These are phyloP conservation scores for Arthromyces matolae DNA, from an alignment of 768 basidiomycete genomes.

Conservation along the genomic window DNA sequence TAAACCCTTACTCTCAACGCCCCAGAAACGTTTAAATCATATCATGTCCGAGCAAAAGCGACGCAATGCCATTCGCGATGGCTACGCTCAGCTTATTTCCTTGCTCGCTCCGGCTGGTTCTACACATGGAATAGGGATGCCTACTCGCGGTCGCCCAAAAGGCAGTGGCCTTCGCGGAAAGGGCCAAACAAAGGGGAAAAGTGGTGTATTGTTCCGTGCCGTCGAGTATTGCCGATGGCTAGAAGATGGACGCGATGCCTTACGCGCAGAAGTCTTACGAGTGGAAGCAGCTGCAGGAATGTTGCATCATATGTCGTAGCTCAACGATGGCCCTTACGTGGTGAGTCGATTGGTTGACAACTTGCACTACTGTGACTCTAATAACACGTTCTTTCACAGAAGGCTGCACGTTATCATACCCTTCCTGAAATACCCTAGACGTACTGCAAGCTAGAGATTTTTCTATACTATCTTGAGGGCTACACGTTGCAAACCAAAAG, in stretches of 20 bases:
- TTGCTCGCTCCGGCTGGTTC: slow-evolving; percentile 77
- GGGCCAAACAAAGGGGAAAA: slow-evolving; percentile 80
- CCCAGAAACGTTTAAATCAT: slow-evolving; percentile 88
- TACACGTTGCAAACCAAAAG: no score
- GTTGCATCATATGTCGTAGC: slow-evolving; percentile 22
- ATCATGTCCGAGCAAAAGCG: slow-evolving; percentile 95
- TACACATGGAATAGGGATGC: slow-evolving; percentile 66
- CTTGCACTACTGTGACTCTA: no score
- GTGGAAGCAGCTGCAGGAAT: slow-evolving; percentile 68
- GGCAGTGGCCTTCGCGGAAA: slow-evolving; percentile 68
- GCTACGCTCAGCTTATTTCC: slow-evolving; percentile 81
- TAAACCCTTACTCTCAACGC: slow-evolving; percentile 72
- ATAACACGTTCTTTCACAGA: no score
- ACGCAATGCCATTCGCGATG: slow-evolving; percentile 86
- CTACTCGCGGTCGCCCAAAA: slow-evolving; percentile 76
- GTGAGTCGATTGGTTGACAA: no score
- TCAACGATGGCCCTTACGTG: no score
- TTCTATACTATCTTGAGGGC: no score
- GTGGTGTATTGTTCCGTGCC: slow-evolving; percentile 82
- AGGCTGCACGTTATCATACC: no score
- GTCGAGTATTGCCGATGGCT: slow-evolving; percentile 84
- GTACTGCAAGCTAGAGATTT: no score
- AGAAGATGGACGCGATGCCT: slow-evolving; percentile 75
- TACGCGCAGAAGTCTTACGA: slow-evolving; percentile 63
- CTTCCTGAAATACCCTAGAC: no score